phyloP scores from a whole-genome alignment of 148 eudicot species.

The Vaccinium myrtillus region DNA sequence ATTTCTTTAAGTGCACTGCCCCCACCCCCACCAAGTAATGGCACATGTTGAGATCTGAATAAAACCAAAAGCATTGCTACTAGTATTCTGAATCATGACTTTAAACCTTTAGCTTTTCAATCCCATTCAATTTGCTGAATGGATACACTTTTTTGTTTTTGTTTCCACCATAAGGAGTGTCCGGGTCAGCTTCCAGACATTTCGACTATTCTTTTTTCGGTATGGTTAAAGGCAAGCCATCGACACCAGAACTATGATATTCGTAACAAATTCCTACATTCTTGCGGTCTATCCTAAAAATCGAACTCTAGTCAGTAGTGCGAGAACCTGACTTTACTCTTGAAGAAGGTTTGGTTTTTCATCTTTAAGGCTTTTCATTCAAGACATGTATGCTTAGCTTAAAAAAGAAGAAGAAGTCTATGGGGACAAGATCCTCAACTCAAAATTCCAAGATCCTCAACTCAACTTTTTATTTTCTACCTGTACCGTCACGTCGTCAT shows the following conservation, averaged over 20 bases:
- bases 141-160: neutral
- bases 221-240: too few relatives aligned
- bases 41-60: slow-evolving; percentile 3
- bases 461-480: neutral
- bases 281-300: too few relatives aligned
- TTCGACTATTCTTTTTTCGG: too few relatives aligned
- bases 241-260: too few relatives aligned
- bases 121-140: neutral
- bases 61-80: neutral
- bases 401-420: neutral
- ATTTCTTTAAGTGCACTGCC: neutral
- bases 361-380: too few relatives aligned
- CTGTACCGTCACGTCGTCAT: neutral
- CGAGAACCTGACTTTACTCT: too few relatives aligned
- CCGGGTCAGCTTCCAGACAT: too few relatives aligned
- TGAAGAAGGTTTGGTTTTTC: too few relatives aligned
- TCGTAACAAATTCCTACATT: too few relatives aligned
- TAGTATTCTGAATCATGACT: neutral
- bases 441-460: neutral
- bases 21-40: neutral
- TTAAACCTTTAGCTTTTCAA: neutral
- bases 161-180: too few relatives aligned
- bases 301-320: too few relatives aligned
- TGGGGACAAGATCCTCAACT: neutral
- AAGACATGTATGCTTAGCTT: too few relatives aligned